Evolutionary conservation across 768 basidiomycete species (phyloP).

Genomic region (Leccinum rimulosum): DNA sequence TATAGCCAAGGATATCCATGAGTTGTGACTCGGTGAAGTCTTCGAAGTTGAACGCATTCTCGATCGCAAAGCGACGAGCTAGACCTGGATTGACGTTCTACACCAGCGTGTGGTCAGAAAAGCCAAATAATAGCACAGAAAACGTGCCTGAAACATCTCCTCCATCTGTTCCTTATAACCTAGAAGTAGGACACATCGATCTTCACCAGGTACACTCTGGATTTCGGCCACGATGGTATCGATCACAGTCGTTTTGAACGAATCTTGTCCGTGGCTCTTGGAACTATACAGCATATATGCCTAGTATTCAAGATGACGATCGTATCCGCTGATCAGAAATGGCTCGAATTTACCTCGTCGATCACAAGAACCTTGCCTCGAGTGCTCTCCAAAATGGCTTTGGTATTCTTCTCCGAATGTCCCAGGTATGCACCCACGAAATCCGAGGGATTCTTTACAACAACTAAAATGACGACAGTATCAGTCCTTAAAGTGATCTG

Average conservation of each 20-base stretch:
- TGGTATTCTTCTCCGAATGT: conserved; percentile 62
- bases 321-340: background rate
- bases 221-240: conserved; percentile 76
- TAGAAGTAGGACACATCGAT: conserved; percentile 62
- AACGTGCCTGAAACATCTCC: conserved; percentile 69
- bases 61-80: conserved; percentile 63
- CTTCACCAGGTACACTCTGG: conserved; percentile 66
- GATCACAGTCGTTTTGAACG: conserved; percentile 65
- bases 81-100: conserved; percentile 73
- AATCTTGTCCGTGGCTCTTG: conserved; percentile 37
- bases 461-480: conserved; percentile 38
- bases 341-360: conserved; percentile 51
- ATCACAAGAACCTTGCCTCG: conserved; percentile 69
- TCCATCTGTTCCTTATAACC: conserved; percentile 66
- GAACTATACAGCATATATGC: conserved; percentile 52
- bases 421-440: conserved; percentile 61
- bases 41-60: conserved; percentile 66
- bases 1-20: conserved; percentile 48
- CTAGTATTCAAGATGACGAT: background rate
- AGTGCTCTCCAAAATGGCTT: conserved; percentile 54
- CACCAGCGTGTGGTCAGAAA: background rate
- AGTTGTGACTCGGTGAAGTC: conserved; percentile 59
- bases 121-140: background rate
- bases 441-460: conserved; percentile 66
- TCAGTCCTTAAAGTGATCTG: background rate